Percentiles rank a stretch among this genome's conserved stretches.
These are phyloP conservation scores for Exophiala lecanii-corni DNA, from an alignment of 2,329 filamentous ascomycete genomes.

Conservation along the genomic window DNA sequence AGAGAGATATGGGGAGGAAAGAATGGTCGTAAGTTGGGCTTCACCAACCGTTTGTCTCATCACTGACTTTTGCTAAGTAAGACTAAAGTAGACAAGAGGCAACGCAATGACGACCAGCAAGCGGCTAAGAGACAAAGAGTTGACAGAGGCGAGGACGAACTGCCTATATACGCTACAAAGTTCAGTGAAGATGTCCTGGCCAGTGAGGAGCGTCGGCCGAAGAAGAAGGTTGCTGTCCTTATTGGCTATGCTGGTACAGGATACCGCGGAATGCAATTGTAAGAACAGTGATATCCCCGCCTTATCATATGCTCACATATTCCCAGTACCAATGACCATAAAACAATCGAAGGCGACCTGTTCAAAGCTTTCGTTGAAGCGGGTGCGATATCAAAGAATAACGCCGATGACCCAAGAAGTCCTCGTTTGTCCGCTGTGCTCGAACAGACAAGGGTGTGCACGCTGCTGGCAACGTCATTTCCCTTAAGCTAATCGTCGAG, in stretches of 20 bases:
- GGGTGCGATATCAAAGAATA: conserved; percentile 91
- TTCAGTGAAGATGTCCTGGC: conserved; percentile 79
- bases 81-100: conserved; percentile 48
- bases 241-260: conserved; percentile 94
- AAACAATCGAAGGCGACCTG: conserved; percentile 93
- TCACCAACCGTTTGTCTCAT: conserved; percentile 9
- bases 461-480: conserved; percentile 91
- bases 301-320: conserved; percentile 11
- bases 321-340: conserved; percentile 55
- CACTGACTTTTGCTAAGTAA: conserved; percentile 50
- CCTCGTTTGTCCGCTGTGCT: conserved; percentile 86
- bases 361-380: conserved; percentile 89
- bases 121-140: conserved; percentile 53
- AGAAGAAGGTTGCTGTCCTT: conserved; percentile 93
- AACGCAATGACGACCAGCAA: conserved; percentile 47
- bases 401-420: conserved; percentile 97
- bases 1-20: conserved; percentile 61
- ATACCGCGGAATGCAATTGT: conserved; percentile 95
- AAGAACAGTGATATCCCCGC: conserved; percentile 10
- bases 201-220: conserved; percentile 78
- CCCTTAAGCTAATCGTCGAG: conserved; percentile 91
- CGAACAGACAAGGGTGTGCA: conserved; percentile 97
- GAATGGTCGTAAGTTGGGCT: conserved; percentile 57
- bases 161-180: conserved; percentile 52
- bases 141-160: conserved; percentile 38